Base-by-base conservation (phyloP, 768 basidiomycete genomes). In the Russula emetica region DNA sequence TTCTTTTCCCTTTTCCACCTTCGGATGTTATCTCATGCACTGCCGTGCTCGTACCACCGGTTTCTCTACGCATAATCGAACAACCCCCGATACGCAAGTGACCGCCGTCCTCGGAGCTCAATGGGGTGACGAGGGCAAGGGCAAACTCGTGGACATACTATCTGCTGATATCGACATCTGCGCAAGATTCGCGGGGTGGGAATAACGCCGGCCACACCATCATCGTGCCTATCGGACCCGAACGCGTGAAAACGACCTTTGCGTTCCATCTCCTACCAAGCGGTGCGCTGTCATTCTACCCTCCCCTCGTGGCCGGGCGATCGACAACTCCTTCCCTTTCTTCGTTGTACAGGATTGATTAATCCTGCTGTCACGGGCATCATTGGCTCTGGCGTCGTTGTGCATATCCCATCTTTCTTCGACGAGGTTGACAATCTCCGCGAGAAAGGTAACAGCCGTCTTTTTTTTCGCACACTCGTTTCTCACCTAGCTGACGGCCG, bases 161-260 rank as follows among this genome's bases (percentile, higher is more conserved):
- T 84, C 94, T 44, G 91, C 89, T 16, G 84, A 95, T 49, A 81
- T 84, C 63, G 97, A 99, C 75, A 74, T 98, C 73, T 98, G 95
- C 71, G 96, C 94, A 22, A 84, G 97, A 53, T 98, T 94, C 74
- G 97, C 97, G 14, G 97, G n/a, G 97, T 16, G 97, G 97, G 13
- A 98, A 98, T 79, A 99, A 99, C 73, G 97, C 97, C 26, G 97
- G 97, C 2, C 97, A 99, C 77, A 98, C 97, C 26, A 98, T 99
- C 74, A 88, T 99, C 67, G 92, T 86, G 6, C 86, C 88, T 6
- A 74, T 83, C 28, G 83, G 84, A 13, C 82, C 85, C 52, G 83
- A 91, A 64, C 82, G 83, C 51, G 78, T 84, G 62, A 84, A 85
- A 76, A 94, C 83, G 69, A 94, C 86, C 1, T 98, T 90, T 76